Conservation (phyloP, 805 yeast genomes). For the Kluyveromyces lactis region DNA sequence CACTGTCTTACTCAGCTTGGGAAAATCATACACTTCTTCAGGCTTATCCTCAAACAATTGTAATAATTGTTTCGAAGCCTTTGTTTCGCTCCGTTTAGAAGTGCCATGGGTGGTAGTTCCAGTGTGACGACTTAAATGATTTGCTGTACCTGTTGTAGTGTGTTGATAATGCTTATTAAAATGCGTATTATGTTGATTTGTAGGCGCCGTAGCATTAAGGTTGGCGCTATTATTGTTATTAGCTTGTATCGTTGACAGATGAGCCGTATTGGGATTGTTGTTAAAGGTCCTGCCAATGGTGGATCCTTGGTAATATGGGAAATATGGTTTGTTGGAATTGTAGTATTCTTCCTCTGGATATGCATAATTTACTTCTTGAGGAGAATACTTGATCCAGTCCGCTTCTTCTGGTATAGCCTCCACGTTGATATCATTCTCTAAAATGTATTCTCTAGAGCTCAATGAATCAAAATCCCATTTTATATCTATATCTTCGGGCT, state of each 20-base stretch:
- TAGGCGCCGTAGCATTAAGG: not conserved
- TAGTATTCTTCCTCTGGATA: conserved; percentile 28
- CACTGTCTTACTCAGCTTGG: conserved; percentile 12
- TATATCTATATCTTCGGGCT: conserved; percentile 34
- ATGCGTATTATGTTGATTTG: conserved; percentile 2
- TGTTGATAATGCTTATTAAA: conserved; percentile 10
- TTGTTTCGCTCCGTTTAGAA: conserved; percentile 15
- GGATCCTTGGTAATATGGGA: conserved; percentile 20
- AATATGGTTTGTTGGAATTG: conserved; percentile 18
- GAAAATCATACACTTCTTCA: conserved; percentile 13
- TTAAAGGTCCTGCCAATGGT: conserved; percentile 22
- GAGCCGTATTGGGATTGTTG: conserved; percentile 6
- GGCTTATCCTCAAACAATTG: conserved; percentile 54
- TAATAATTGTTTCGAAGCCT: conserved; percentile 64
- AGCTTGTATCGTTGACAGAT: conserved; percentile 9
- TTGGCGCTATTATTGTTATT: conserved; percentile 6
- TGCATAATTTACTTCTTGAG: conserved; percentile 23
- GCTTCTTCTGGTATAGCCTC: conserved; percentile 28
- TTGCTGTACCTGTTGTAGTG: conserved; percentile 14
- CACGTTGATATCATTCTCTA: conserved; percentile 57
- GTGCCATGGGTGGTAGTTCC: conserved; percentile 28
- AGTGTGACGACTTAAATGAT: conserved; percentile 13
- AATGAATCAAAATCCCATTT: conserved; percentile 90
- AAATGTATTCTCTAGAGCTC: conserved; percentile 61
- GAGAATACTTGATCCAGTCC: conserved; percentile 20